Conservation (phyloP, 805 yeast genomes). For the Saturnispora zaruensis region DNA sequence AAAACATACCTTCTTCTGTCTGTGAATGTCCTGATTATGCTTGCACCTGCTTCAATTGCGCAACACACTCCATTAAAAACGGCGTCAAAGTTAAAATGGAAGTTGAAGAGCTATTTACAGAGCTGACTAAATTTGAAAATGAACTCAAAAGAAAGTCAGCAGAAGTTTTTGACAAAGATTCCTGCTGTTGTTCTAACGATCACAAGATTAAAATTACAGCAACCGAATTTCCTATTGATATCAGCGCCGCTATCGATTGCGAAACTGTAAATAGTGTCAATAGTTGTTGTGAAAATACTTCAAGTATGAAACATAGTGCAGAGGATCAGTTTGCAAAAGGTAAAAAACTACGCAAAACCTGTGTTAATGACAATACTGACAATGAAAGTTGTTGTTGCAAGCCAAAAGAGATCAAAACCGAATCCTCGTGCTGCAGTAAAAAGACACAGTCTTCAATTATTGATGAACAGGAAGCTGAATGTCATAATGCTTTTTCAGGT, state of each 20-base stretch:
- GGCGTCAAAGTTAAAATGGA: constrained; percentile 19
- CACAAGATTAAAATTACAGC: constrained; percentile 1
- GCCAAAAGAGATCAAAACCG: background rate
- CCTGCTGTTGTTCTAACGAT: background rate
- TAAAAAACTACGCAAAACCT: background rate
- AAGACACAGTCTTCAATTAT: background rate
- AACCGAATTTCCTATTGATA: constrained; percentile 1
- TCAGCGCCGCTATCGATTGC: background rate
- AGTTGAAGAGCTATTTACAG: background rate
- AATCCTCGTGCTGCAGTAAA: background rate
- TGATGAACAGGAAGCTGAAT: background rate
- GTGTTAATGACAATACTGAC: background rate
- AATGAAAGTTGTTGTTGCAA: background rate
- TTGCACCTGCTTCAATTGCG: constrained; percentile 30
- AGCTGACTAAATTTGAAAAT: background rate
- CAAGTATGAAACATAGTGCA: background rate
- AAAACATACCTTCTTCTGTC: constrained; percentile 7
- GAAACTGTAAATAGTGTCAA: background rate
- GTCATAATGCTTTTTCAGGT: constrained; percentile 10
- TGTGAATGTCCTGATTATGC: constrained; percentile 28
- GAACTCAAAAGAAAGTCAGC: background rate
- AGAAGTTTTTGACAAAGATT: background rate
- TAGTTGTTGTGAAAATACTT: background rate
- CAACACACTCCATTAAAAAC: constrained; percentile 26
- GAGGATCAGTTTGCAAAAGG: background rate